phyloP scores from a whole-genome alignment of 2,329 filamentous ascomycete genomes.

The Alternaria gansuensis region DNA sequence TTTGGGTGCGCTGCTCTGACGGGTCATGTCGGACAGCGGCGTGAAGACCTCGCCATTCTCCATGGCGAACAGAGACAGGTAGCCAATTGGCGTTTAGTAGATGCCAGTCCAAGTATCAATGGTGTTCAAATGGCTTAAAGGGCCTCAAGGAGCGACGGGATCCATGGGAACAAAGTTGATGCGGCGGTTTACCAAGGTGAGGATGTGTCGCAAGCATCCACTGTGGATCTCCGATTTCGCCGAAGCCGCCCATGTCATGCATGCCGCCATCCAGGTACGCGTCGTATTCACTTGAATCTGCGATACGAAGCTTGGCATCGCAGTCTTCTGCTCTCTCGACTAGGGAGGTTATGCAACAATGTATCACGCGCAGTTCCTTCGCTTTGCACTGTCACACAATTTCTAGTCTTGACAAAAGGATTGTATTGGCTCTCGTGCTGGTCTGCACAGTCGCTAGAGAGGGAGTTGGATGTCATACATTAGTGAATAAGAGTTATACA shows the following conservation, averaged over 20 bases:
- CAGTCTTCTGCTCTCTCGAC: background rate
- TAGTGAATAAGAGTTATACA: constrained; percentile 55
- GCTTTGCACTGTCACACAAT: background rate
- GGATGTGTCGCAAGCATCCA: constrained; percentile 21
- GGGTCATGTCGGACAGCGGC: constrained; percentile 51
- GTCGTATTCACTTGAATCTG: constrained; percentile 2
- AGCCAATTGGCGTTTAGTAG: constrained; percentile 4
- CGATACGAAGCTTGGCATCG: constrained; percentile 4
- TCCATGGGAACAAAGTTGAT: constrained; percentile 26
- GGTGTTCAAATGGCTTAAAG: constrained; percentile 12
- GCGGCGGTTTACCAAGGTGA: constrained; percentile 22
- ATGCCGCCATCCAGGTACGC: constrained; percentile 30
- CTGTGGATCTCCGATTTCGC: constrained; percentile 32
- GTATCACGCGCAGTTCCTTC: background rate
- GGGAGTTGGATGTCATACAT: constrained; percentile 52
- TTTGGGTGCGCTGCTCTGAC: constrained; percentile 46
- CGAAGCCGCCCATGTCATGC: constrained; percentile 34
- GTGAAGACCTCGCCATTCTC: constrained; percentile 50
- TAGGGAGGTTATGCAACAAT: background rate
- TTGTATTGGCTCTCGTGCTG: constrained; percentile 51
- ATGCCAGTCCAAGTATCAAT: constrained; percentile 8
- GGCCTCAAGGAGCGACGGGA: constrained; percentile 34
- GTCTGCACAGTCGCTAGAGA: constrained; percentile 41
- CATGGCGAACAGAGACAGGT: constrained; percentile 36
- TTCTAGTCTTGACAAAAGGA: constrained; percentile 31